Evolutionary conservation across 257 asterid species (phyloP), one percentile per base, ranked within the genome.

Genomic region (Nemophila menziesii): DNA sequence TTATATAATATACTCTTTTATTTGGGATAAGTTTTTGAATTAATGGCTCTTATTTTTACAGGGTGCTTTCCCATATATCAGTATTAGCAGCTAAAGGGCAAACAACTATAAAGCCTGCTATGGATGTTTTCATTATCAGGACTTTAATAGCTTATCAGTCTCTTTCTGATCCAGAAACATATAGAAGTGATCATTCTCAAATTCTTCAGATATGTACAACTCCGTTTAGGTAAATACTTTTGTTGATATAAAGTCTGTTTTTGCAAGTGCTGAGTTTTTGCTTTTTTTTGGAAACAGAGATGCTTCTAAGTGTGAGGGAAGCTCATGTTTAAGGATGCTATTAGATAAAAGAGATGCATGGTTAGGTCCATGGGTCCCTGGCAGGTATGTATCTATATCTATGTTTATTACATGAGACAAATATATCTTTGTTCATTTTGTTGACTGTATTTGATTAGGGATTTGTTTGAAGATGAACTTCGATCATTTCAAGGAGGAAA

Each of bases 291-390:
- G 38, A 39, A 49, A 67, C 78, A 90, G 98, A 78, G 96, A 90
- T 70, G 73, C 94, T 60, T 70, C 83, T 13, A 71, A 62, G 72
- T 79, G 76, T 22, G 92, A 76, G 72, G 96, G 81, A 77, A 85
- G 99, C 69, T 85, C 99, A 52, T 85, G 92, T 72, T 68, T 90
- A 69, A 67, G 83, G 75, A 58, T 64, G 82, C 72, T 90, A 73
- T 70, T 90, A 62, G 87, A 90, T 80, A 90, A 78, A 68, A 79
- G 99, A 69, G 99, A 90, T 48, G 92, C 99, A 22, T 85, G 94
- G 82, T 69, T 90, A 62, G 99, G 99, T 58, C 99, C 99, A 61
- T 90, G 99, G 99, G 77, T 67, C 54, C 95, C 99, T 49, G 99
- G 99, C 70, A 85, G 99, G 99, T 90, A 51, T 21, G 51, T 60